Percentiles rank a stretch among this genome's conserved stretches.
Evolutionary conservation across 78 protist species (phyloP).

Genomic region (Dictyostelium discoideum): dicty_2.7 NC_007090.3:797001-797500

Average conservation of each 20-base stretch:
- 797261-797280: constrained; percentile 45
- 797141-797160: background rate
- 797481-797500: constrained; percentile 71
- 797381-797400: background rate
- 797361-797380: background rate
- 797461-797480: constrained; percentile 68
- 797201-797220: background rate
- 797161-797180: background rate
- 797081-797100: constrained; percentile 31
- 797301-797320: constrained; percentile 71
- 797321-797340: background rate
- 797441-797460: constrained; percentile 77
- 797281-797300: constrained; percentile 76
- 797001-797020: background rate
- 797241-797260: constrained; percentile 49
- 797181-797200: background rate
- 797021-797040: constrained; percentile 60
- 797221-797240: constrained; percentile 63
- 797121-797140: constrained; percentile 41
- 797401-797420: background rate
- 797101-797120: constrained; percentile 41
- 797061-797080: constrained; percentile 75
- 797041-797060: constrained; percentile 64
- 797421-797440: background rate
- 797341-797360: background rate